Conservation (phyloP, 176 grass and related monocot species). For the Saccharum officinarum region DNA sequence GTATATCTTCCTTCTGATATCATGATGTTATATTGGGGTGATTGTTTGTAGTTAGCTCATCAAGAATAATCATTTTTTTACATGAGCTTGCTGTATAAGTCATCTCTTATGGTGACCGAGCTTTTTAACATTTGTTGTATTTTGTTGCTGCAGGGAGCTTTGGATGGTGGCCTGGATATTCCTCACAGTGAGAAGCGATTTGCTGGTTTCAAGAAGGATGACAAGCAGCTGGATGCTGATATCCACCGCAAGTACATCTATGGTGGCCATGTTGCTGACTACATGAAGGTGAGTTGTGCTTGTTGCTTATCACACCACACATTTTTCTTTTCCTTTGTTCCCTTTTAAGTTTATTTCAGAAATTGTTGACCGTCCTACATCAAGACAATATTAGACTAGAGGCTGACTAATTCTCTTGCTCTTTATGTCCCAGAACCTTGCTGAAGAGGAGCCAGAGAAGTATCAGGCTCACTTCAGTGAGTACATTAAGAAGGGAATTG, state of each 20-base stretch:
- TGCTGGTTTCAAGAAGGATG: constrained; percentile 85
- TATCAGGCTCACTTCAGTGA: constrained; percentile 81
- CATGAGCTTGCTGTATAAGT: not conserved
- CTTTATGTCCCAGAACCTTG: constrained; percentile 40
- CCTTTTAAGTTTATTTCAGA: not conserved
- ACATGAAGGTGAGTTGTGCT: constrained; percentile 65
- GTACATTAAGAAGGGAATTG: constrained; percentile 68
- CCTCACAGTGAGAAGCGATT: constrained; percentile 87
- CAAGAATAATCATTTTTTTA: not conserved
- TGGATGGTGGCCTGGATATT: constrained; percentile 88
- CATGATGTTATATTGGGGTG: not conserved
- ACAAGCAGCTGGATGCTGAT: constrained; percentile 66
- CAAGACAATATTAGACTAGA: not conserved
- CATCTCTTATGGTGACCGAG: not conserved
- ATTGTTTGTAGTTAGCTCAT: not conserved
- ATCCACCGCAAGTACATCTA: constrained; percentile 78
- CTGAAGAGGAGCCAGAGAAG: constrained; percentile 88
- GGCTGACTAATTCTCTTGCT: not conserved
- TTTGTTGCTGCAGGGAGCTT: constrained; percentile 52
- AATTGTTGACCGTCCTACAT: not conserved
- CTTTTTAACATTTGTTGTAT: not conserved
- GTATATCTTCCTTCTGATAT: not conserved
- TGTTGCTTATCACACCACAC: not conserved
- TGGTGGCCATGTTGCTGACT: constrained; percentile 74
- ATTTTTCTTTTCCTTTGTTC: not conserved